Conservation (phyloP, 768 basidiomycete genomes). For the Hygrophoropsis aurantiaca region DNA sequence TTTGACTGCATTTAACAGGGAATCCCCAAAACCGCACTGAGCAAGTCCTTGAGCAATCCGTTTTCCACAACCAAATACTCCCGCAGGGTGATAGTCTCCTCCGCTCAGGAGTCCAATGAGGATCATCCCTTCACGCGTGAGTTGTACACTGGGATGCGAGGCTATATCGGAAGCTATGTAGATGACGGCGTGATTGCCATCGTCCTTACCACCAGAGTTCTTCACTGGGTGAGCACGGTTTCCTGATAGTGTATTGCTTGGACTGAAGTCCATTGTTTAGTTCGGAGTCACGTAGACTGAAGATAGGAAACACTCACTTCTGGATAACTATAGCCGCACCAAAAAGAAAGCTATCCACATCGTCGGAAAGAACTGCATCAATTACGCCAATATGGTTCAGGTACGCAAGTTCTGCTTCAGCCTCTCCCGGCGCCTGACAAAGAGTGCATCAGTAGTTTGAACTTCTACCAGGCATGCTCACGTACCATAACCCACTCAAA, state of each 20-base stretch:
- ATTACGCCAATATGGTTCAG: slow-evolving; percentile 80
- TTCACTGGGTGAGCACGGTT: slow-evolving; percentile 62
- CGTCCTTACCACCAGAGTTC: slow-evolving; percentile 65
- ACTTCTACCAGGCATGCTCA: slow-evolving; percentile 7
- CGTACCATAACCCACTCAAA: slow-evolving; percentile 73
- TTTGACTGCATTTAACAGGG: slow-evolving; percentile 60
- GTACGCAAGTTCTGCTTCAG: slow-evolving; percentile 90
- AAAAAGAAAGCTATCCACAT: slow-evolving; percentile 91
- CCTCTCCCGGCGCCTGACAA: slow-evolving; percentile 92
- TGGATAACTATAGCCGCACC: slow-evolving; percentile 82
- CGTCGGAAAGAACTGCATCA: slow-evolving; percentile 89
- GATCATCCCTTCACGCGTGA: slow-evolving; percentile 67
- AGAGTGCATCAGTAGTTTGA: slow-evolving; percentile 30
- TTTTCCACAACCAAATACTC: slow-evolving; percentile 65
- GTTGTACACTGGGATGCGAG: slow-evolving; percentile 46
- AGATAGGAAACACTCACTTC: slow-evolving; percentile 52
- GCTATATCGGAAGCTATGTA: slow-evolving; percentile 39
- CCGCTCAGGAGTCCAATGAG: slow-evolving; percentile 83
- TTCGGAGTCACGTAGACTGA: neutral
- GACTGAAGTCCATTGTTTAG: slow-evolving; percentile 37
- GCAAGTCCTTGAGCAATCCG: slow-evolving; percentile 78
- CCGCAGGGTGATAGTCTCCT: slow-evolving; percentile 83
- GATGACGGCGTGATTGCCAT: slow-evolving; percentile 63
- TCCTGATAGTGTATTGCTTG: slow-evolving; percentile 71
- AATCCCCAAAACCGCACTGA: slow-evolving; percentile 76